A percentile compares a stretch with the other conserved stretches of the same genome.
These are phyloP conservation scores for Paramecium tetraurelia DNA, from an alignment of 73 alveolate species.

Conservation along the genomic window DNA sequence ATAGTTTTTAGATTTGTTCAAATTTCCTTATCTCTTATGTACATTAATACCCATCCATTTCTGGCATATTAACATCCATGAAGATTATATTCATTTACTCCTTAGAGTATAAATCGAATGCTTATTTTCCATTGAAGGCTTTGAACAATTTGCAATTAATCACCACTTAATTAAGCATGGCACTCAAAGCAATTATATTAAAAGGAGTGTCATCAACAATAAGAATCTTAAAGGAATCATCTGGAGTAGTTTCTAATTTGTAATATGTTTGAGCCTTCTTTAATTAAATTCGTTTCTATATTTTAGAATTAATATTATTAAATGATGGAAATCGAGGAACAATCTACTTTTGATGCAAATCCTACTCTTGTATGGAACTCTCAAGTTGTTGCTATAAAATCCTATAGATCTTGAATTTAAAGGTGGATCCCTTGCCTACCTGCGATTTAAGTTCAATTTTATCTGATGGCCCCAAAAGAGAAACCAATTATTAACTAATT, in stretches of 20 bases:
- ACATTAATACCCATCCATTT: constrained; percentile 61
- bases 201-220: constrained; percentile 56
- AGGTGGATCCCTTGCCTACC: constrained; percentile 43
- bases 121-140: constrained; percentile 60
- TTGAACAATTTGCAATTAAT: neutral
- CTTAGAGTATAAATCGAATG: constrained; percentile 28
- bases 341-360: neutral
- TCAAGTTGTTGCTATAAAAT: neutral
- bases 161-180: neutral
- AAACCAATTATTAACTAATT: constrained; percentile 40
- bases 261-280: neutral
- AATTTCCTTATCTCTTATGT: constrained; percentile 38
- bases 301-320: neutral
- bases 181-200: constrained; percentile 48
- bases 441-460: constrained; percentile 43
- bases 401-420: constrained; percentile 38
- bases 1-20: neutral
- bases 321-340: constrained; percentile 16
- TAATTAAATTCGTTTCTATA: neutral
- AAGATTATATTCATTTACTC: constrained; percentile 4
- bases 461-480: constrained; percentile 44
- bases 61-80: constrained; percentile 64
- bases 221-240: neutral
- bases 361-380: neutral
- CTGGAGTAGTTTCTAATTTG: neutral